phyloP scores from a whole-genome alignment of 2,329 filamentous ascomycete species.

The Clonostachys byssicola region DNA sequence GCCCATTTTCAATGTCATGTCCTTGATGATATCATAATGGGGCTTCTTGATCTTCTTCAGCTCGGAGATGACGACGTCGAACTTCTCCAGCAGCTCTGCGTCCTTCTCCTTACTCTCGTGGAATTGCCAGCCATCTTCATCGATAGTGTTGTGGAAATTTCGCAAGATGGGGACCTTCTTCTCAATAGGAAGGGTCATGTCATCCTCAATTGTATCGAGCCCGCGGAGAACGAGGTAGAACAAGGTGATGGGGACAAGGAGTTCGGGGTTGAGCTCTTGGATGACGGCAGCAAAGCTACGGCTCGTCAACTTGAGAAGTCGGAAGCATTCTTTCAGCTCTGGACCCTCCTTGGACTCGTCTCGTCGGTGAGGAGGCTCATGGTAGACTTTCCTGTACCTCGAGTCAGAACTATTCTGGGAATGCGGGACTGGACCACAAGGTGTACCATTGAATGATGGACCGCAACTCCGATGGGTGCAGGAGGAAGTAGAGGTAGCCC shows the following conservation, averaged over 20 bases:
- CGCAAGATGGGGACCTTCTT: constrained; percentile 85
- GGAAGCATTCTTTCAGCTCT: constrained; percentile 78
- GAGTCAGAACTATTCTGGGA: background rate
- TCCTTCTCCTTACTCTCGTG: constrained; percentile 91
- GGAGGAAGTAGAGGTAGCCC: constrained; percentile 65
- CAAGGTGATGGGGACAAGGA: constrained; percentile 80
- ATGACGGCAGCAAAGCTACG: constrained; percentile 93
- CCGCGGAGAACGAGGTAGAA: constrained; percentile 94
- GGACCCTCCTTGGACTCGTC: constrained; percentile 70
- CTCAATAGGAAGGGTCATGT: constrained; percentile 82
- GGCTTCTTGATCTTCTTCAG: constrained; percentile 82
- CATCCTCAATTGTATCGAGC: constrained; percentile 97
- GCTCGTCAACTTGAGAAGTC: constrained; percentile 81
- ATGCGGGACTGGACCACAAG: background rate
- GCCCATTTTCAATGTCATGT: constrained; percentile 92
- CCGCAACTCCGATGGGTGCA: constrained; percentile 75
- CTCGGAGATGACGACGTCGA: constrained; percentile 81
- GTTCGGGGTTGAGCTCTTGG: constrained; percentile 89
- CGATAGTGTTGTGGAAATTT: constrained; percentile 74
- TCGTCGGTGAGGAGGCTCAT: constrained; percentile 86
- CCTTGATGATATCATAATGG: constrained; percentile 83
- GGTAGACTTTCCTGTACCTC: constrained; percentile 81
- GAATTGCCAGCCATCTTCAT: constrained; percentile 87
- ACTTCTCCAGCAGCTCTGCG: constrained; percentile 85
- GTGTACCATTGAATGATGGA: constrained; percentile 84